Percentiles rank a stretch among this genome's conserved stretches.
These are phyloP conservation scores for Talaromyces sp. DNA, from an alignment of 2,329 filamentous ascomycete genomes.

Conservation along the genomic window DNA sequence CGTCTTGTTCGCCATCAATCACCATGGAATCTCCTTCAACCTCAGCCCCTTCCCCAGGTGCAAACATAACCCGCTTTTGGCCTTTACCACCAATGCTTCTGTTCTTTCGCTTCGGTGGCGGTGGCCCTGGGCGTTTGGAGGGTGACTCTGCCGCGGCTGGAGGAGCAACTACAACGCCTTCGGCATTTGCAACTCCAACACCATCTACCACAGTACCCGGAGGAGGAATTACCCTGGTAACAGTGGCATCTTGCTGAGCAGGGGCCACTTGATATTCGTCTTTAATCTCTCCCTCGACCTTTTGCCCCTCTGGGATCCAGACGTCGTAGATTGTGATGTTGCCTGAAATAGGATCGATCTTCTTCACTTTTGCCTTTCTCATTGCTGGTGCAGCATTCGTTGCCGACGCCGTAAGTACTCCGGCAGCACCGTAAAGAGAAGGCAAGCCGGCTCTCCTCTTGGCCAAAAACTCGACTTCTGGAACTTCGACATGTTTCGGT, in stretches of 20 bases:
- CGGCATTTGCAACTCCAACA: slow-evolving; percentile 54
- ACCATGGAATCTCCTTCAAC: slow-evolving; percentile 38
- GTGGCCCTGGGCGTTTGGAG: slow-evolving; percentile 54
- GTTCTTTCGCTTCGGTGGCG: slow-evolving; percentile 73
- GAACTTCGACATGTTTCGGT: slow-evolving; percentile 51
- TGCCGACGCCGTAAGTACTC: slow-evolving; percentile 19
- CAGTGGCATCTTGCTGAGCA: slow-evolving; percentile 32
- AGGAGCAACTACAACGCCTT: slow-evolving; percentile 53
- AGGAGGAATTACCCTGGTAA: slow-evolving; percentile 41
- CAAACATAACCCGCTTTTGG: slow-evolving; percentile 61
- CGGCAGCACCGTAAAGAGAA: slow-evolving; percentile 41
- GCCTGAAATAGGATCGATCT: slow-evolving; percentile 67
- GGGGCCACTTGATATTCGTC: slow-evolving; percentile 45
- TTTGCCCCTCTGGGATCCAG: slow-evolving; percentile 71
- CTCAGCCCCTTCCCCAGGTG: slow-evolving; percentile 38
- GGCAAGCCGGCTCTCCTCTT: slow-evolving; percentile 56
- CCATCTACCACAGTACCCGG: slow-evolving; percentile 57
- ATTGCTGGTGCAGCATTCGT: slow-evolving; percentile 47
- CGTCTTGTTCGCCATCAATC: slow-evolving; percentile 44
- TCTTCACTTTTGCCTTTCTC: slow-evolving; percentile 73
- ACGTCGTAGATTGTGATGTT: slow-evolving; percentile 82
- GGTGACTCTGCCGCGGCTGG: slow-evolving; percentile 34
- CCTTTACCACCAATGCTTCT: slow-evolving; percentile 70
- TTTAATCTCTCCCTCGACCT: slow-evolving; percentile 75
- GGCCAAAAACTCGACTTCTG: slow-evolving; percentile 58